Evolutionary conservation across 441 rosid species (phyloP).

Genomic region (Theobroma grandiflorum): DNA sequence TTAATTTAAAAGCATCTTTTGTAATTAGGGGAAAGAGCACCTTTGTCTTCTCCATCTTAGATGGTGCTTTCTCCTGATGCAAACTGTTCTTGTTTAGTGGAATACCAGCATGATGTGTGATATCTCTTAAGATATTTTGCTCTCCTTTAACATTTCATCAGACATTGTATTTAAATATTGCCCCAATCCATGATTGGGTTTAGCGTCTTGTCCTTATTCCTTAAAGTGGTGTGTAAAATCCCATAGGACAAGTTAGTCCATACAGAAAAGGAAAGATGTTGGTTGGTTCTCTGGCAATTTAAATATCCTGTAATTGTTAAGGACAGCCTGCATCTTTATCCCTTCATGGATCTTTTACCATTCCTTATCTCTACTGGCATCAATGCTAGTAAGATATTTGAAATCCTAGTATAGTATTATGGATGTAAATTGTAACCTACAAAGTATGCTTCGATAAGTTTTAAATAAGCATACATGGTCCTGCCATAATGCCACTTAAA

Average conservation of each 20-base stretch:
- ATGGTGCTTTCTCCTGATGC: slow-evolving; percentile 3
- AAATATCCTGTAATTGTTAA: background rate
- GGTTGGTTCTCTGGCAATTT: background rate
- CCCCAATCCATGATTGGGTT: background rate
- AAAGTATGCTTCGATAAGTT: background rate
- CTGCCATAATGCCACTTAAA: background rate
- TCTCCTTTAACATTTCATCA: background rate
- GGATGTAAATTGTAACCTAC: background rate
- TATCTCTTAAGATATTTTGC: background rate
- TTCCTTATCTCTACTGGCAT: background rate
- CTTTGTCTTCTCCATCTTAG: background rate
- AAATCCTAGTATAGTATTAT: background rate
- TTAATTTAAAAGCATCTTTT: background rate
- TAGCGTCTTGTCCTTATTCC: background rate
- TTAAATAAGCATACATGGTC: too few species aligned
- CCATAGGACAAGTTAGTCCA: background rate
- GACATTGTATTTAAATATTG: background rate
- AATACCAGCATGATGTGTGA: background rate
- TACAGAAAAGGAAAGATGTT: background rate
- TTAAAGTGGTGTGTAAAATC: background rate
- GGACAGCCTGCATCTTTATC: background rate
- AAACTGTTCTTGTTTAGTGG: background rate
- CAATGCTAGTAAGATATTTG: background rate
- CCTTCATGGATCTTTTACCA: background rate
- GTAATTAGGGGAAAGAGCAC: background rate